Evolutionary conservation across 106 monocot genomes (phyloP), one percentile per base, ranked within the genome.

Genomic region (Hemerocallis citrina): DNA sequence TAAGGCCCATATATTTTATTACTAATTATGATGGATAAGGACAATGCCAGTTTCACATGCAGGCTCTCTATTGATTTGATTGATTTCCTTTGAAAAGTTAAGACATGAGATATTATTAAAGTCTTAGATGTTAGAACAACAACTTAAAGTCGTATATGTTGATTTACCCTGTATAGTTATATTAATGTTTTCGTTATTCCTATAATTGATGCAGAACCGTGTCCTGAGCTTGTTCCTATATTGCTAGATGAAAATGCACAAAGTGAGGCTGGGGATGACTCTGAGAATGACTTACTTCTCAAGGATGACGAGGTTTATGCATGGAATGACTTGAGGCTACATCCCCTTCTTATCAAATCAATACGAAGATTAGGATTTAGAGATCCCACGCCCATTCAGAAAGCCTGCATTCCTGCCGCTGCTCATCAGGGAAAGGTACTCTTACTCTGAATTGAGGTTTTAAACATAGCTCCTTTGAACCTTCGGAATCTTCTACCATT

Each of bases 381-480:
- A 67, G 84, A 98, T 61, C 98, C 98, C 0, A 98, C 98, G 39
- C 88, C 92, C 1, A 88, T 98, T 56, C 98, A 98, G 36, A 85
- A 88, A 67, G 81, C 84, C 54, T 98, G 92, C 71, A 92, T 98
- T 76, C 88, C 91, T 25, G 74, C 66, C 70, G 88, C 92, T 39
- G 81, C 87, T 15, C 98, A 98, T 76, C 87, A 88, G 65, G 98
- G 92, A 62, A 92, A 98, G 92, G 98, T 98, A 54, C 34, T 50
- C 49, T 32, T 41, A 21, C 46, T 62, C 27, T 36, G 5, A 30
- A 6, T 51, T 33, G 15, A n/a, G n/a, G 24, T 34, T 29, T 48
- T 51, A 32, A 55, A 10, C 8, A 31, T 3, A 11, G 23, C 22
- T 23, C 12, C n/a, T n/a, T n/a, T n/a, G 16, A 40, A 3, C 40